Evolutionary conservation across 2,329 filamentous ascomycete genomes (phyloP).

Genomic region (Paraconiothyrium brasiliense): DNA sequence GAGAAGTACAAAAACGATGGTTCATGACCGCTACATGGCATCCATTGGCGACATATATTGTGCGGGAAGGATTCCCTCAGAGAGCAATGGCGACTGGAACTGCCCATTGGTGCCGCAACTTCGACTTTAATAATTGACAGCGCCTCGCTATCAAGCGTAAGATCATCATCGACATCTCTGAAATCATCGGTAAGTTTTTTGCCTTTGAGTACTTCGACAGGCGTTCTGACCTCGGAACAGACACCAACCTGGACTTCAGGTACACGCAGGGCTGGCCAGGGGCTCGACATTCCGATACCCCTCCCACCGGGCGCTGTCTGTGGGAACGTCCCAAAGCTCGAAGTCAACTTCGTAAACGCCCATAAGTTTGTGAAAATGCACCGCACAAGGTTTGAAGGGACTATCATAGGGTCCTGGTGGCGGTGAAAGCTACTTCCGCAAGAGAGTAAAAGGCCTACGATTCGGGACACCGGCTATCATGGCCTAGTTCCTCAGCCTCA

Average conservation of each 20-base stretch:
- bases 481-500: conserved; percentile 27
- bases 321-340: neutral
- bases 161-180: neutral
- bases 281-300: neutral
- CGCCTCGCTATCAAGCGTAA: neutral
- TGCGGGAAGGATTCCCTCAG: neutral
- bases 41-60: neutral
- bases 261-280: too few relatives aligned
- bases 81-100: neutral
- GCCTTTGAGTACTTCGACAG: too few relatives aligned
- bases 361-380: neutral
- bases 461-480: conserved; percentile 20
- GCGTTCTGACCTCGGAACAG: too few relatives aligned
- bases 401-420: too few relatives aligned
- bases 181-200: too few relatives aligned
- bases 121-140: neutral
- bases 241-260: too few relatives aligned
- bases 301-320: neutral
- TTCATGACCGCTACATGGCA: neutral
- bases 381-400: too few relatives aligned
- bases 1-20: neutral
- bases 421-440: neutral
- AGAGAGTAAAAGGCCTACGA: neutral
- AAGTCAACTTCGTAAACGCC: neutral
- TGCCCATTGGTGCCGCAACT: neutral